Conservation (phyloP, 192 early-diverging fungal species). For the Entophlyctis luteolus region DNA sequence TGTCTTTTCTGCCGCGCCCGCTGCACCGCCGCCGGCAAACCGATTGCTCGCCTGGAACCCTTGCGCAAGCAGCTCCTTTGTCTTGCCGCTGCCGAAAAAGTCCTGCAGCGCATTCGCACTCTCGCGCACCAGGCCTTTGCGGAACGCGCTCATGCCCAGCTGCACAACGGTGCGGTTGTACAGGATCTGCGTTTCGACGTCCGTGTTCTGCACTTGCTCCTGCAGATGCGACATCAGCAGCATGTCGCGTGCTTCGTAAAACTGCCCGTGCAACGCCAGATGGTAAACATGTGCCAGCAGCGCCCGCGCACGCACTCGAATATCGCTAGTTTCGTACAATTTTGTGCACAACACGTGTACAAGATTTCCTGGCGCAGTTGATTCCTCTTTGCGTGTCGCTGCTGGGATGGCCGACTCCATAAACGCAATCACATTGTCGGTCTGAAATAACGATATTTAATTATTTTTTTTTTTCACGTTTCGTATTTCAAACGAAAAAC, state of each 20-base stretch:
- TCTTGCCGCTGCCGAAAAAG: constrained; percentile 75
- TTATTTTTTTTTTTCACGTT: too few relatives aligned
- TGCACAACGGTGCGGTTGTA: constrained; percentile 96
- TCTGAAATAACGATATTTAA: constrained; percentile 41
- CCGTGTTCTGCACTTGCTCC: constrained; percentile 83
- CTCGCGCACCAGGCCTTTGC: constrained; percentile 86
- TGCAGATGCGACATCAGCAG: constrained; percentile 98
- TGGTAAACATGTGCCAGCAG: constrained; percentile 97
- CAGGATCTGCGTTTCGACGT: constrained; percentile 88
- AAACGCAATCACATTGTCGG: constrained; percentile 79
- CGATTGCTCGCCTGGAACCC: constrained; percentile 52
- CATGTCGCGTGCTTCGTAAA: constrained; percentile 88
- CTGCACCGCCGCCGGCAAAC: constrained; percentile 19
- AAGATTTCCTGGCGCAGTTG: constrained; percentile 51
- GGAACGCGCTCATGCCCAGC: constrained; percentile 95
- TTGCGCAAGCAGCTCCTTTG: constrained; percentile 92
- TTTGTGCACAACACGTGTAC: constrained; percentile 82
- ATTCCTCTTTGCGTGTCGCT: neutral
- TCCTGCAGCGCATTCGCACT: constrained; percentile 83
- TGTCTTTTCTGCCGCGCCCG: constrained; percentile 75
- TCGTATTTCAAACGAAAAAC: too few relatives aligned
- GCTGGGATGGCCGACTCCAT: constrained; percentile 58
- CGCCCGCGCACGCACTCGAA: constrained; percentile 83
- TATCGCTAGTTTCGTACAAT: constrained; percentile 80
- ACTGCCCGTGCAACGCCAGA: constrained; percentile 94